These are phyloP conservation scores for Torulaspora delbrueckii DNA, from an alignment of 805 yeast species.

Conservation along the genomic window DNA sequence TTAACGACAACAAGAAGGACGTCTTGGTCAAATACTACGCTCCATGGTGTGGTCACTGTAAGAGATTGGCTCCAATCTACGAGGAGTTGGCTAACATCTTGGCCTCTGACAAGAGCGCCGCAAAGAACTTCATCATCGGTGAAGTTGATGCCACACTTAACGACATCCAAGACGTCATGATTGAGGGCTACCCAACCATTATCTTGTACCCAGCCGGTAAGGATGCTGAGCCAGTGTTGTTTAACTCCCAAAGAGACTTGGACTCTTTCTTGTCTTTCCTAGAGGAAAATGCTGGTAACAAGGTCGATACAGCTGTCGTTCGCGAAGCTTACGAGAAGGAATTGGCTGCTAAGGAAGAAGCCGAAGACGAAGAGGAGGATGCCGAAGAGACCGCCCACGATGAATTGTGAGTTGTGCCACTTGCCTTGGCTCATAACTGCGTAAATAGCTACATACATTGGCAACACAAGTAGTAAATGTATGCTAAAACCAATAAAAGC, in stretches of 20 bases:
- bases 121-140: conserved; percentile 64
- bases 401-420: conserved; percentile 30
- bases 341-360: conserved; percentile 17
- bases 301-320: conserved; percentile 50
- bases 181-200: conserved; percentile 90
- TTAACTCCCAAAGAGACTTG: conserved; percentile 66
- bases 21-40: conserved; percentile 89
- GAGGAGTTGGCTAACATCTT: conserved; percentile 78
- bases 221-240: conserved; percentile 59
- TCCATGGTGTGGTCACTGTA: conserved; percentile 98
- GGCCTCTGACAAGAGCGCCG: conserved; percentile 45
- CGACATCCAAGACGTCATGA: conserved; percentile 70
- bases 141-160: conserved; percentile 85
- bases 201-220: conserved; percentile 85
- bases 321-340: conserved; percentile 22
- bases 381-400: conserved; percentile 28
- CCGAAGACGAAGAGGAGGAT: conserved; percentile 16
- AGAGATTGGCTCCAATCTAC: conserved; percentile 80
- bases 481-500: background rate
- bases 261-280: conserved; percentile 68
- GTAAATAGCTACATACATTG: conserved; percentile 2
- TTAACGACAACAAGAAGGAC: conserved; percentile 55
- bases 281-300: conserved; percentile 58
- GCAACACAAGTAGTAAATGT: background rate
- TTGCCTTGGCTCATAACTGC: background rate